Conservation (phyloP, 306 rosid genomes). For the Cicer pinnatifidum region DNA sequence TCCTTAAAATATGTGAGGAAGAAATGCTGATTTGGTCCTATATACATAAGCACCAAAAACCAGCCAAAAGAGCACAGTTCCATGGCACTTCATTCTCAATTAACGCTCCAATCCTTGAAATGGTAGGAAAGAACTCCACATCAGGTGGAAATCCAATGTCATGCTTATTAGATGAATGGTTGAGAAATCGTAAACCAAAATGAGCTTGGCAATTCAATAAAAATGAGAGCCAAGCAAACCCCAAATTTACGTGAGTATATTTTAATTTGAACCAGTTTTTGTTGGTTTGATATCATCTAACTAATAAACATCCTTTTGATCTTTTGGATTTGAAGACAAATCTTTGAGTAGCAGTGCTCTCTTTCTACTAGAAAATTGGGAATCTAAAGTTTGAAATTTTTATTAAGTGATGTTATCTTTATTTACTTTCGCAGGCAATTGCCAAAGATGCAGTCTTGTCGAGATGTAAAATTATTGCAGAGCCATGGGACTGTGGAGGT, state of each 20-base stretch:
- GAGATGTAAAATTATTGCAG: constrained; percentile 92
- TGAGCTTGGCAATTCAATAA: background rate
- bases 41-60: no score
- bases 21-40: no score
- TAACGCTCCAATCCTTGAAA: no score
- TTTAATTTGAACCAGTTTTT: background rate
- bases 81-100: no score
- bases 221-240: constrained; percentile 8
- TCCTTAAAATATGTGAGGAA: no score
- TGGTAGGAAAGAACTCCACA: no score
- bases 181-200: constrained; percentile 22
- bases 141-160: background rate
- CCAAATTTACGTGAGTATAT: constrained; percentile 16
- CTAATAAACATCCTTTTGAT: constrained; percentile 16
- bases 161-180: background rate
- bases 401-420: constrained; percentile 30
- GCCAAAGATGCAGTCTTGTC: constrained; percentile 84
- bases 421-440: constrained; percentile 67
- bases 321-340: constrained; percentile 10
- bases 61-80: no score
- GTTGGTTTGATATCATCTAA: constrained; percentile 38
- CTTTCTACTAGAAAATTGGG: constrained; percentile 33
- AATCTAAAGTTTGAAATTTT: constrained; percentile 24
- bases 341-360: constrained; percentile 9
- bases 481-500: constrained; percentile 99